Conservation (phyloP, 2,329 filamentous ascomycete species). For the Paramyrothecium roridum region DNA sequence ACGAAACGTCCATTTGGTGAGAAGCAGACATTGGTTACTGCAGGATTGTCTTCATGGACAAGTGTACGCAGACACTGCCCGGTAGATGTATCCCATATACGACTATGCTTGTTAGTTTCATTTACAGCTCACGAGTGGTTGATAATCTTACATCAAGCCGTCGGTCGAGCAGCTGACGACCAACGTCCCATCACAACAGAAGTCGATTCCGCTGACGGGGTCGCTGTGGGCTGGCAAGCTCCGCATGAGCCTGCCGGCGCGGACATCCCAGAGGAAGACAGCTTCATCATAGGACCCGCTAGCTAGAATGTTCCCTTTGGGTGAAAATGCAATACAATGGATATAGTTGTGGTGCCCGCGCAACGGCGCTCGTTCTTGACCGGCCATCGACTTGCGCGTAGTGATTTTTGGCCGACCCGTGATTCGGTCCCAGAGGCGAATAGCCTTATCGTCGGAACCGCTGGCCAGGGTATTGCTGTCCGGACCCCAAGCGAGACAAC, state of each 20-base stretch:
- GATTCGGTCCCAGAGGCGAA: conserved; percentile 82
- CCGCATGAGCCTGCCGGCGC: conserved; percentile 82
- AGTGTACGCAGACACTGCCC: conserved; percentile 93
- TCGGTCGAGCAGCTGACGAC: conserved; percentile 91
- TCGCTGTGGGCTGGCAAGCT: conserved; percentile 92
- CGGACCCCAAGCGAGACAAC: conserved; percentile 89
- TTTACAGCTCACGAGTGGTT: not conserved
- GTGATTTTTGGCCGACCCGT: conserved; percentile 53
- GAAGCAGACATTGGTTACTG: conserved; percentile 86
- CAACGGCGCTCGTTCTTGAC: conserved; percentile 53
- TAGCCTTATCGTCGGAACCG: conserved; percentile 93
- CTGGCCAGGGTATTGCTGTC: conserved; percentile 85
- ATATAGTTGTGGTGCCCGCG: conserved; percentile 95
- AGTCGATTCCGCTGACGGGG: conserved; percentile 90
- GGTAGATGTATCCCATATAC: conserved; percentile 93
- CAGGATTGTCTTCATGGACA: conserved; percentile 93
- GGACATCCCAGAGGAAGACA: conserved; percentile 94
- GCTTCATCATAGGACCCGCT: conserved; percentile 97
- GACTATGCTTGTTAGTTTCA: conserved; percentile 40
- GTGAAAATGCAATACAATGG: conserved; percentile 91
- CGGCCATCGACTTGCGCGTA: conserved; percentile 31
- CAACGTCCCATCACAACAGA: conserved; percentile 86
- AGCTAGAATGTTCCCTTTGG: conserved; percentile 94
- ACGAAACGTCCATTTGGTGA: conserved; percentile 92
- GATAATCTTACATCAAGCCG: conserved; percentile 67